Base-by-base conservation (phyloP, 768 basidiomycete genomes). In the Lactifluus volemus region DNA sequence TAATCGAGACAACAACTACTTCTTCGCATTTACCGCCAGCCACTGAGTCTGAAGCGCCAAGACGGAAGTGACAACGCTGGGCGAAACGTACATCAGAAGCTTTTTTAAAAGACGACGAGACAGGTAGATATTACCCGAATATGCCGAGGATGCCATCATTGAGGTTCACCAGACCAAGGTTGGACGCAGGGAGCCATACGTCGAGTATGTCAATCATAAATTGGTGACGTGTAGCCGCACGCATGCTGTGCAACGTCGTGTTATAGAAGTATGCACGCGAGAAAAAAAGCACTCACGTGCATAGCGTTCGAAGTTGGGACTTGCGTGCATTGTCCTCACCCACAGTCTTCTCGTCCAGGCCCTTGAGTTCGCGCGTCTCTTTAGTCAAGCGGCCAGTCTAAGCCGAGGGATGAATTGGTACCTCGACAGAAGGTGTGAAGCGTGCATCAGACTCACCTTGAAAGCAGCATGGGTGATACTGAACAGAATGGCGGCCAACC, bases 91-190 rank as follows among this genome's bases (percentile, higher is more conserved):
- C 19, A 41, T 63, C 38, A 53, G 36, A 48, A 49, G 2, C 2
- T 25, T 25, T 25, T 11, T 14, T 49, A 55, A 49, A 53, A 50
- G 47, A 58, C 56, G 19, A 44, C 14, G 45, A 6, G 29, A 29
- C n/a, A 49, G 72, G 69, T 50, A 62, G 11, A 17, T 74, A 81
- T 68, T 63, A 96, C 92, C 96, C 97, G 64, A 90, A 79, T 60
- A 90, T 77, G 57, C 97, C 96, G 32, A 96, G 74, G 19, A 83
- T 69, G 29, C 96, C 95, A 62, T 98, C 97, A 69, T 88, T 92
- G 65, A 95, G 67, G 65, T 81, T 80, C 64, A 85, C 79, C 55
- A 89, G 75, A 15, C 88, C 90, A 44, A 94, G 79, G 60, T 81
- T 87, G 19, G 86, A 85, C 7, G 92, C 89, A 5, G 97, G 97